Evolutionary conservation across 192 early-diverging fungal genomes (phyloP).

Genomic region (Coemansia asiatica): DNA sequence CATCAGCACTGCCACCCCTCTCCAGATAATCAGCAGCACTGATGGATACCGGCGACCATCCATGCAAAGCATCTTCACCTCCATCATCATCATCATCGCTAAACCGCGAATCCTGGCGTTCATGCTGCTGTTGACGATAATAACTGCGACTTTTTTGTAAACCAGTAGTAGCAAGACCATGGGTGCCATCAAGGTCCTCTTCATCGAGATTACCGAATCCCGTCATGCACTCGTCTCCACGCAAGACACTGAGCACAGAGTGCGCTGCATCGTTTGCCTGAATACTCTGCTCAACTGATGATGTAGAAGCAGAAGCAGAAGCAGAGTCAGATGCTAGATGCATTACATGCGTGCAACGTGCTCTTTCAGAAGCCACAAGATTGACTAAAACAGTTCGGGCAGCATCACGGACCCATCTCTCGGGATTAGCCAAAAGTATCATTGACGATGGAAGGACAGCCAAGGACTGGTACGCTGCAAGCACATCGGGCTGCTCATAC

Average conservation of each 20-base stretch:
- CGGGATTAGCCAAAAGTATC: conserved; percentile 42
- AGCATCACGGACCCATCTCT: conserved; percentile 43
- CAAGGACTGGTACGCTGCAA: conserved; percentile 24
- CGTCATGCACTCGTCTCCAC: conserved; percentile 34
- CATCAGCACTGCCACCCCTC: not conserved
- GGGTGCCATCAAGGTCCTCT: not conserved
- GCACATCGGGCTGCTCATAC: conserved; percentile 29
- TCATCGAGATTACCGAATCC: conserved; percentile 48
- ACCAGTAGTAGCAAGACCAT: not conserved
- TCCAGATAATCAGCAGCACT: not conserved
- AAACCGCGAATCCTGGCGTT: conserved; percentile 2
- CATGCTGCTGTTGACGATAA: not conserved
- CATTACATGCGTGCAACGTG: conserved; percentile 11
- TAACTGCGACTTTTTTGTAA: not conserved
- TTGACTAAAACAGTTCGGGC: conserved; percentile 47
- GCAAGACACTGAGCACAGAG: conserved; percentile 25
- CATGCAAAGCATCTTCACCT: conserved; percentile 19
- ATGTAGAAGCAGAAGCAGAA: too few species aligned
- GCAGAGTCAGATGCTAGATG: not conserved
- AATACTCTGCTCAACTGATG: not conserved
- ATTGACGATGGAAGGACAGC: conserved; percentile 31
- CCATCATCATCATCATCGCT: conserved; percentile 16
- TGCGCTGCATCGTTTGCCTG: conserved; percentile 42
- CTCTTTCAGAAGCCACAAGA: conserved; percentile 35
- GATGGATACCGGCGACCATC: conserved; percentile 21